Evolutionary conservation across 202 grass and related monocot genomes (phyloP), one percentile per base, ranked within the genome.

Genomic region (Musa balbisiana): DNA sequence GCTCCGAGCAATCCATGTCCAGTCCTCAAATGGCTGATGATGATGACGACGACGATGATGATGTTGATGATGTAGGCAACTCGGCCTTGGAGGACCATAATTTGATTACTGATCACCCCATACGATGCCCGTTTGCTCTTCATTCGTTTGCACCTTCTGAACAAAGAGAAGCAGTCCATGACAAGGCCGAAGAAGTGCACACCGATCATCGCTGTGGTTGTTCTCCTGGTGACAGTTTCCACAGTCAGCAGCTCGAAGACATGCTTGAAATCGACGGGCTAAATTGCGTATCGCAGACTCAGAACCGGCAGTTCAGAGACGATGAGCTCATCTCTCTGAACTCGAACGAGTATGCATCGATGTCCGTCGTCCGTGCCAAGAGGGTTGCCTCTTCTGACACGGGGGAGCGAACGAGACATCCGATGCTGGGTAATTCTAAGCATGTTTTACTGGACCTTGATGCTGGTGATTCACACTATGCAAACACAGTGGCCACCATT

Each of bases 1-100:
- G 70, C 55, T 64, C 76, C 1, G 76, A 81, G 75, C 84, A 82
- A 70, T 85, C 70, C 2, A 68, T 82, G 24, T 86, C 90, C 63
- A 83, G 74, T 73, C 79, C 93, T 80, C 66, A 86, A 24, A 67
- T 73, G 68, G 55, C 76, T 12, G 85, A 72, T 54, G 75, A 91
- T 27, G 73, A 54, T 11, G 76, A 70, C 6, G 69, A 75, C 13
- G 67, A 62, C 55, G 79, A 87, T 29, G 76, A 81, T 62, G 53
- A 82, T 74, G 80, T 72, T 71, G 70, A 69, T 12, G 49, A 60
- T 10, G 12, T 59, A 25, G 65, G 70, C 19, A 67, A 83, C 56
- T 19, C 67, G 62, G 27, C 62, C 11, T 77, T 33, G 29, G 17
- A 15, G 51, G 23, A 51, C 64, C 12, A 17, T 22, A 66, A 82